Percentiles rank a stretch among this genome's conserved stretches.
These are phyloP conservation scores for Solanum corneliomulleri DNA, from an alignment of 257 asterid genomes.

Conservation along the genomic window DNA sequence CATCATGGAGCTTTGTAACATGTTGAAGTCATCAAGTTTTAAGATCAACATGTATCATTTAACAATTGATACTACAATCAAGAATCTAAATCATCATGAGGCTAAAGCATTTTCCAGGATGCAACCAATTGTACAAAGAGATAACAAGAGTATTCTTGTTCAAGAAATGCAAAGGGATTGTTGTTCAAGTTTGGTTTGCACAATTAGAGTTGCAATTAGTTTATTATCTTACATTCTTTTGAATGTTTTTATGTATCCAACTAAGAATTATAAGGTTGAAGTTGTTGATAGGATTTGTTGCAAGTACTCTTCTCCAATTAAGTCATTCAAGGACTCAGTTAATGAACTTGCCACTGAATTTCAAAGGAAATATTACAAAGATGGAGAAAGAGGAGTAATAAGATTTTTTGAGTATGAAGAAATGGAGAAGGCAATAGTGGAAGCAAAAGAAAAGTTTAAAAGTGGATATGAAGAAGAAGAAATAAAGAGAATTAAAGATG, in stretches of 20 bases:
- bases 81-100: background rate
- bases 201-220: slow-evolving; percentile 5
- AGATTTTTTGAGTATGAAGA: background rate
- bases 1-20: slow-evolving; percentile 3
- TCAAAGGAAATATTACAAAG: background rate
- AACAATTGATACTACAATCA: background rate
- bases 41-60: background rate
- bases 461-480: background rate
- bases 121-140: background rate
- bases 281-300: background rate
- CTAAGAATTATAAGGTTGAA: background rate
- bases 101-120: background rate
- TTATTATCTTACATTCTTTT: background rate
- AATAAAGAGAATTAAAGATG: background rate
- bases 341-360: slow-evolving; percentile 4
- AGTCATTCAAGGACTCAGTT: background rate
- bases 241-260: background rate
- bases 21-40: slow-evolving; percentile 7
- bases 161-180: background rate
- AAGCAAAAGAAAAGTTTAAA: background rate
- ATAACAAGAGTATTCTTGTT: background rate
- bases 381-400: background rate
- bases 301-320: background rate
- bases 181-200: background rate
- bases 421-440: background rate